Percentiles rank a stretch among this genome's conserved stretches.
Conservation (phyloP, 73 alveolate species). For the Urostyla sp. region DNA sequence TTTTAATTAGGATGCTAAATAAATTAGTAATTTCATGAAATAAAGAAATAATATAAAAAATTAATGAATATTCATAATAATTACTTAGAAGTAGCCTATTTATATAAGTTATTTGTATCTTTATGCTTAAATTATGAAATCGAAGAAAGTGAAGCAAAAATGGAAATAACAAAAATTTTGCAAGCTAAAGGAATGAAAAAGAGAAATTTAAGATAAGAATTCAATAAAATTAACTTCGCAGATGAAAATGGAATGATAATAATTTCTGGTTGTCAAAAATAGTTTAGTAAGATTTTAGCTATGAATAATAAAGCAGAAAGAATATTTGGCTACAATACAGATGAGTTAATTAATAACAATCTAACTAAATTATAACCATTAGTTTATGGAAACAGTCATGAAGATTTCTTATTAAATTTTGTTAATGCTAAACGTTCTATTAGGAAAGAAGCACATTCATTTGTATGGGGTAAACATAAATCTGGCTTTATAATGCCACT, state of each 20-base stretch:
- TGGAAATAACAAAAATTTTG: slow-evolving; percentile 47
- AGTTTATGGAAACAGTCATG: slow-evolving; percentile 38
- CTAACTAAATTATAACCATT: slow-evolving; percentile 36
- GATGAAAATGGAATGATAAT: slow-evolving; percentile 58
- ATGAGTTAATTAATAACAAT: slow-evolving; percentile 24
- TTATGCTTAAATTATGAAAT: slow-evolving; percentile 45
- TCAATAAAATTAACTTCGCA: slow-evolving; percentile 27
- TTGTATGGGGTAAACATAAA: slow-evolving; percentile 59
- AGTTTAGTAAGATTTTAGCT: slow-evolving; percentile 43
- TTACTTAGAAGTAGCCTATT: slow-evolving; percentile 54
- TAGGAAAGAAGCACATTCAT: slow-evolving; percentile 31
- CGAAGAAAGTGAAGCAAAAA: slow-evolving; percentile 54
- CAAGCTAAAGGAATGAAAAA: slow-evolving; percentile 45
- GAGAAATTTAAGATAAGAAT: slow-evolving; percentile 44
- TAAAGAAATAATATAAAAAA: slow-evolving; percentile 31
- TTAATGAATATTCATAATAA: slow-evolving; percentile 27
- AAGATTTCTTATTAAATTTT: slow-evolving; percentile 46
- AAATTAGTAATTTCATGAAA: slow-evolving; percentile 25
- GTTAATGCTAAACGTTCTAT: slow-evolving; percentile 27
- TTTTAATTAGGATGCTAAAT: slow-evolving; percentile 44
- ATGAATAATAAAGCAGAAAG: slow-evolving; percentile 58
- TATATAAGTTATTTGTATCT: slow-evolving; percentile 30
- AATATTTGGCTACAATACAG: slow-evolving; percentile 48
- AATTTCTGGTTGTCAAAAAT: slow-evolving; percentile 41
- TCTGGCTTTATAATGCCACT: slow-evolving; percentile 57